Evolutionary conservation across 2,329 filamentous ascomycete species (phyloP), one percentile per base, ranked within the genome.

Genomic region (Cytospora schulzeri): DNA sequence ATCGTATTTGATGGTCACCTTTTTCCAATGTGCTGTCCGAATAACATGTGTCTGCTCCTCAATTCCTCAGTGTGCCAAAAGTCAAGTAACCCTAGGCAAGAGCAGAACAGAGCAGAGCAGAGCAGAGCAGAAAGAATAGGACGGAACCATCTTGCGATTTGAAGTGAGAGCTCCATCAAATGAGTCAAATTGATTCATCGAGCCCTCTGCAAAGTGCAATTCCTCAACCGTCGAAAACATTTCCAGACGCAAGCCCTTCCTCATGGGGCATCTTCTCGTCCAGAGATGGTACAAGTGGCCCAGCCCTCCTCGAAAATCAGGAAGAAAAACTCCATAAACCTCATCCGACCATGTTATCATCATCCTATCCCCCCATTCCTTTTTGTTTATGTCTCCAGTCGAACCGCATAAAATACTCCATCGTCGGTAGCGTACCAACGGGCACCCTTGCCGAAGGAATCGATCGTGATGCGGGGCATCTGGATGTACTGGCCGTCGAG

Each of bases 371-470:
- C 26, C 35, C 26, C 15, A 12, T 12, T 4, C 8, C 33, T 15
- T n/a, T 22, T 38, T 56, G 14, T 41, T 56, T 22, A 63, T 24
- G 48, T 53, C 48, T 81, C 78, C 57, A 87, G 75, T 60, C 85
- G 81, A 57, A 86, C 80, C 65, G 86, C 86, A 69, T 89, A 89
- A 72, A 88, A 88, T 71, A 81, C 79, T 29, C 86, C 86, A 62
- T 82, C 79, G 57, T 81, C 77, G 65, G 80, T 81, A 62, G 85
- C 78, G 71, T 84, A 88, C 87, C 87, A 89, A 62, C 84, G 81
- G 69, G 79, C 81, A 31, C 81, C 81, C 71, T 75, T 72, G 68
- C 76, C 75, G 48, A 86, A 80, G 71, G 80, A 78, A 72, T 89
- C 86, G 73, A 89, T 85, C 60, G 84, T 83, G 73, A 81, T 80